Conservation (phyloP, 169 alveolate genomes). For the Theileria orientalis region DNA sequence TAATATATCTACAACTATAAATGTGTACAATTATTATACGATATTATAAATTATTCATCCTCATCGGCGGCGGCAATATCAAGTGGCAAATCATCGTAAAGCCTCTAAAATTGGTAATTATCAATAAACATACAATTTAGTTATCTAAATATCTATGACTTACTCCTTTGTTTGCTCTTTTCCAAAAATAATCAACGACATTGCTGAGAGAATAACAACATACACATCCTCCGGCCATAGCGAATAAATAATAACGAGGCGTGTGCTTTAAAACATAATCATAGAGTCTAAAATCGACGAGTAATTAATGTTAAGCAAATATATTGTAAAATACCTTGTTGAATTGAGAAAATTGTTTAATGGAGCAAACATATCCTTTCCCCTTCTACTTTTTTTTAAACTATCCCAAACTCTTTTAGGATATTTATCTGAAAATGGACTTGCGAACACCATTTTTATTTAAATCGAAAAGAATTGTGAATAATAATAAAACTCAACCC, state of each 20-base stretch:
- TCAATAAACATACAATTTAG: too few relatives aligned
- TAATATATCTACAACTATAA: too few relatives aligned
- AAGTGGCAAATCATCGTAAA: slow-evolving; percentile 55
- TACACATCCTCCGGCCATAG: slow-evolving; percentile 57
- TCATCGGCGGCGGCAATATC: slow-evolving; percentile 25
- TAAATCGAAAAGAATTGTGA: not conserved
- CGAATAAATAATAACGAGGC: slow-evolving; percentile 62
- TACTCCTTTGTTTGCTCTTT: slow-evolving; percentile 62
- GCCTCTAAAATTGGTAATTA: slow-evolving; percentile 20
- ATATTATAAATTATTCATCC: not conserved
- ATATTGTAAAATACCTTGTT: slow-evolving; percentile 49
- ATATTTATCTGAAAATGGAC: slow-evolving; percentile 62
- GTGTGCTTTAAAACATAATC: slow-evolving; percentile 63
- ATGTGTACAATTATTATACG: not conserved
- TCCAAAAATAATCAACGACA: slow-evolving; percentile 58
- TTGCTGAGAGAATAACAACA: slow-evolving; percentile 52
- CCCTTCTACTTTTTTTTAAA: slow-evolving; percentile 49
- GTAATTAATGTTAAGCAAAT: too few relatives aligned
- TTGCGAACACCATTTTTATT: slow-evolving; percentile 61
- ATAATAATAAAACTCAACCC: too few relatives aligned
- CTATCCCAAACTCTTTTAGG: slow-evolving; percentile 53
- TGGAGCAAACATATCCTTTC: slow-evolving; percentile 53
- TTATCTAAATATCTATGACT: slow-evolving; percentile 3
- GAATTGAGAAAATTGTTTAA: slow-evolving; percentile 18
- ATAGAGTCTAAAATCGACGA: slow-evolving; percentile 28